A percentile compares a stretch with the other conserved stretches of the same genome.
These are phyloP conservation scores for Kluyveromyces sp. DNA, from an alignment of 1,139 yeast species.

Conservation along the genomic window DNA sequence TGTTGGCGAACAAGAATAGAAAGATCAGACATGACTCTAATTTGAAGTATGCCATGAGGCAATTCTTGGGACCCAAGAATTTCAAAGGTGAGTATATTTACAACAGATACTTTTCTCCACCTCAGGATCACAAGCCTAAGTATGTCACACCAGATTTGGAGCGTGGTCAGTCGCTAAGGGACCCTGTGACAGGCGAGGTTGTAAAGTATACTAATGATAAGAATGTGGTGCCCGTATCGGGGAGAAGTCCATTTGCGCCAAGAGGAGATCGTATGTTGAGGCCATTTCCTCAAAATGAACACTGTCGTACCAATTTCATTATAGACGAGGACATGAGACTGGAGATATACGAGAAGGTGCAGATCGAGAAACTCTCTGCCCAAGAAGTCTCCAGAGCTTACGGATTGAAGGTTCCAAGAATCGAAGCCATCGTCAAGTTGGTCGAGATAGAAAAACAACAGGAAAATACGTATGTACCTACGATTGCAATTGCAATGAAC, in stretches of 20 bases:
- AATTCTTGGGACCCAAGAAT: constrained; percentile 75
- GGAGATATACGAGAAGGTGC: constrained; percentile 51
- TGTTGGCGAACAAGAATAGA: constrained; percentile 34
- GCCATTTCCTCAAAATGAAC: constrained; percentile 75
- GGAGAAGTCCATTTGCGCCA: constrained; percentile 24
- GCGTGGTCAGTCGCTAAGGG: constrained; percentile 36
- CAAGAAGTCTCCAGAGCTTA: constrained; percentile 75
- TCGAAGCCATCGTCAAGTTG: constrained; percentile 76
- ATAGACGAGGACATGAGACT: constrained; percentile 52
- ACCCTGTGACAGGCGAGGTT: constrained; percentile 33
- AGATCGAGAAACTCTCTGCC: constrained; percentile 43
- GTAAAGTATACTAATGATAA: constrained; percentile 23
- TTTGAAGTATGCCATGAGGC: constrained; percentile 29
- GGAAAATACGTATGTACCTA: constrained; percentile 50
- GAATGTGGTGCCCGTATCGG: constrained; percentile 12
- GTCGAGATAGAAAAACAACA: constrained; percentile 55
- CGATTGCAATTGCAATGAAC: neutral
- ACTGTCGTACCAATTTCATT: constrained; percentile 59
- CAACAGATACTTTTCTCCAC: constrained; percentile 70
- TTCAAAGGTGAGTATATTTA: constrained; percentile 72
- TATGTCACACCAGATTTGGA: constrained; percentile 58
- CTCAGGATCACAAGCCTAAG: constrained; percentile 65
- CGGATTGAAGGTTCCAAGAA: constrained; percentile 74
- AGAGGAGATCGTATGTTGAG: constrained; percentile 36
- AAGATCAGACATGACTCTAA: constrained; percentile 38